These are phyloP conservation scores for Fusarium stilboides DNA, from an alignment of 2,329 filamentous ascomycete genomes.

Conservation along the genomic window DNA sequence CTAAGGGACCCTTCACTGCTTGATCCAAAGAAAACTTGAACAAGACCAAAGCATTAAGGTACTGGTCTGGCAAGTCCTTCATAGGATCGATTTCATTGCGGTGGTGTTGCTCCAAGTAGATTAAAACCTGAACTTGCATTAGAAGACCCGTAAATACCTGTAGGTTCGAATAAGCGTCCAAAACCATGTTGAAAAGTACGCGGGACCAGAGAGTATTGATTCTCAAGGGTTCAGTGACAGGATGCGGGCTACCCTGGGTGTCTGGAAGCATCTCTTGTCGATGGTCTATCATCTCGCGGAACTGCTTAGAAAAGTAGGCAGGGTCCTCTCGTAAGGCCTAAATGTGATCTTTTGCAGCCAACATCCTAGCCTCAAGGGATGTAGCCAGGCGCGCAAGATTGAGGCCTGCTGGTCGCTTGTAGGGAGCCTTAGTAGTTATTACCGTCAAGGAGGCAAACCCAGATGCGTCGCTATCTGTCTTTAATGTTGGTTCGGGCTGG, in stretches of 20 bases:
- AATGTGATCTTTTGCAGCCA: slow-evolving; percentile 67
- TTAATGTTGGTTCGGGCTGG: slow-evolving; percentile 57
- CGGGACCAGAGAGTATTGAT: neutral
- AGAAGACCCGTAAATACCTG: neutral
- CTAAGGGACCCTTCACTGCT: neutral
- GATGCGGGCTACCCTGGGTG: neutral
- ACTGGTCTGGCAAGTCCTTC: neutral
- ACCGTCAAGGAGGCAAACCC: slow-evolving; percentile 58
- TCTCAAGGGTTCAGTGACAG: neutral
- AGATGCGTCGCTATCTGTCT: slow-evolving; percentile 47
- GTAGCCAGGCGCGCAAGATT: slow-evolving; percentile 62
- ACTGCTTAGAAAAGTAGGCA: slow-evolving; percentile 64
- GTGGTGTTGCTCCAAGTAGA: neutral
- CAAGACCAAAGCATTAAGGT: neutral
- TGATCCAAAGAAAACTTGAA: neutral
- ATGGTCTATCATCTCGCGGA: slow-evolving; percentile 64
- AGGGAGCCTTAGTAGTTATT: slow-evolving; percentile 66
- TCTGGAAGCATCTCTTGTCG: slow-evolving; percentile 4
- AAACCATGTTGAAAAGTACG: rapidly evolving
- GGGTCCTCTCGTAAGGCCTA: slow-evolving; percentile 72
- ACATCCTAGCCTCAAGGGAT: slow-evolving; percentile 60
- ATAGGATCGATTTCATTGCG: neutral
- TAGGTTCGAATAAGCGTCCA: neutral
- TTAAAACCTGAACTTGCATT: neutral
- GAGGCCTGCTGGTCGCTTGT: slow-evolving; percentile 62